These are phyloP conservation scores for Plasmodium blacklocki DNA, from an alignment of 169 alveolate species.

Conservation along the genomic window DNA sequence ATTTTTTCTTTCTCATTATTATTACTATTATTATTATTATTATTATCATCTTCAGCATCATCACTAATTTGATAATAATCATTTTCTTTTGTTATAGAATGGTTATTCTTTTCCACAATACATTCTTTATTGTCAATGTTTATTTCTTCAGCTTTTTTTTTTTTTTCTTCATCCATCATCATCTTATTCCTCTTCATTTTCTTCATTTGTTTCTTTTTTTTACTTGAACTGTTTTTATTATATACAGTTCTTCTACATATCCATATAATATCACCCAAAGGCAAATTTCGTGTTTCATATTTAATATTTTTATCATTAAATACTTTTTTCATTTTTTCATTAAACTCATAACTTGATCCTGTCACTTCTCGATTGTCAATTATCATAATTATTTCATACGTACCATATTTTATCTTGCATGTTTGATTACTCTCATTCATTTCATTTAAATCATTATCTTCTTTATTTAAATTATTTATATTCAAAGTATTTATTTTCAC, in stretches of 20 bases:
- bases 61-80: too few relatives aligned
- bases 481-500: background rate
- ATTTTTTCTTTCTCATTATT: background rate
- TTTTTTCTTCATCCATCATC: too few relatives aligned
- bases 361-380: constrained; percentile 85
- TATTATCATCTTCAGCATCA: background rate
- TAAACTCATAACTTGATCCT: constrained; percentile 77
- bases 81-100: too few relatives aligned
- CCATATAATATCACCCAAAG: constrained; percentile 88
- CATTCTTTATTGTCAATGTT: background rate
- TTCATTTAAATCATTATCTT: background rate
- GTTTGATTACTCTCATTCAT: constrained; percentile 7
- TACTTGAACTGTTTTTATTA: constrained; percentile 7
- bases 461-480: background rate
- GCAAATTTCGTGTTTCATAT: constrained; percentile 79
- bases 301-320: constrained; percentile 65
- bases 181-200: background rate
- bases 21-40: background rate
- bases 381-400: constrained; percentile 81
- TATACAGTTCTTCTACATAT: constrained; percentile 72
- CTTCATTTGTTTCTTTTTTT: background rate
- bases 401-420: constrained; percentile 28
- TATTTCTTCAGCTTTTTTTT: background rate
- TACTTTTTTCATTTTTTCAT: constrained; percentile 74
- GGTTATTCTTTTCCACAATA: background rate